Evolutionary conservation across 208 protist genomes (phyloP), one percentile per base, ranked within the genome.

Genomic region (Trypanosoma avium): DNA sequence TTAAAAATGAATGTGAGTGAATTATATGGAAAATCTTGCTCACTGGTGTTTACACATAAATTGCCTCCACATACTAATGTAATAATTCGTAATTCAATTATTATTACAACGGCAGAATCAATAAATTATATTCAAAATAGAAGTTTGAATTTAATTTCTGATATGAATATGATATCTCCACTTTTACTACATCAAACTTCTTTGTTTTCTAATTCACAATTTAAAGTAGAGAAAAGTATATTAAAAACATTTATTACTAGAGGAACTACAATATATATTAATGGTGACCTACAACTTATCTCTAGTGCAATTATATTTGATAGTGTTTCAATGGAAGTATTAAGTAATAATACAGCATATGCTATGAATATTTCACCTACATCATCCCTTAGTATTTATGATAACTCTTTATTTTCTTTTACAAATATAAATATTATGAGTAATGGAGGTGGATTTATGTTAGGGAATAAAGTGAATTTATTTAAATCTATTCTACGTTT

Each of bases 41-140:
- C 55, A 13, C 55, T 61, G 17, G 35, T 61, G 24, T 49, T 61
- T 27, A 24, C 40, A 3, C 17, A 61, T 24, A 46, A 61, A 1
- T 6, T 61, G 7, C 55, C 55, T 5, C 21, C 32, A 15, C 33
- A 35, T 5, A 49, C 55, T 17, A 61, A 49, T 1, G 35, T 61
- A 15, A 49, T 40, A 21, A 61, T 61, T 24, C 21, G 27, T 30
- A 43, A 61, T 22, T 61, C 42, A 13, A 36, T 13, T 0, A 52
- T 49, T 61, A 52, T 49, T 48, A 27, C 29, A 43, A 38, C 27
- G n/a, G 22, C 56, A 6, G 26, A 17, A 27, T 13, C 3, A 7
- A 32, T 36, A 22, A 52, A 24, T n/a, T 48, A 38, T 27, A 10
- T 13, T 38, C 7, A 38, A 10, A 38, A 38, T n/a, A n/a, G n/a